phyloP scores from a whole-genome alignment of 2,329 filamentous ascomycete genomes.

The Emericellopsis cladophorae region DNA sequence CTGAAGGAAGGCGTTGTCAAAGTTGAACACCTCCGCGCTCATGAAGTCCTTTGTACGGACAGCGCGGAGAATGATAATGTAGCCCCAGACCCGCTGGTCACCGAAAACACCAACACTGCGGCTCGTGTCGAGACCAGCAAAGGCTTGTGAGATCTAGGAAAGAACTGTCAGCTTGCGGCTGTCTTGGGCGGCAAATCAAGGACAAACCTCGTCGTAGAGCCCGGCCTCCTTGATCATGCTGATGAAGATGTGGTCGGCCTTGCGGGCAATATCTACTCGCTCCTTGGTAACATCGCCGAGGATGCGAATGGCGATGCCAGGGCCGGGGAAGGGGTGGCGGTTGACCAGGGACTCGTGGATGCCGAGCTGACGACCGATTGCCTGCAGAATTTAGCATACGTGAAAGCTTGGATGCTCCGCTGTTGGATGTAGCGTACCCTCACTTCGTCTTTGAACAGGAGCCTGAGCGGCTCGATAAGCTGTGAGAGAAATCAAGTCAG shows the following conservation, averaged over 20 bases:
- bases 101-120: conserved; percentile 33
- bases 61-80: conserved; percentile 25
- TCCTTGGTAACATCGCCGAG: conserved; percentile 75
- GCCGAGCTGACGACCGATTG: conserved; percentile 12
- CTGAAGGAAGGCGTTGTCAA: conserved; percentile 52
- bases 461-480: conserved; percentile 1
- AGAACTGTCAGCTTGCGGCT: not conserved
- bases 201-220: conserved; percentile 40
- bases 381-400: conserved; percentile 49
- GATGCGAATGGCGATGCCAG: conserved; percentile 61
- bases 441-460: conserved; percentile 1
- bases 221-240: conserved; percentile 60
- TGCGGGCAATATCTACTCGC: conserved; percentile 64
- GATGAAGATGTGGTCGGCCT: conserved; percentile 71
- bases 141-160: conserved; percentile 30
- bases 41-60: conserved; percentile 42
- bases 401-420: conserved; percentile 32
- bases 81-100: conserved; percentile 45
- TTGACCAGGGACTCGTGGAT: conserved; percentile 14
- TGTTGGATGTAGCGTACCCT: not conserved
- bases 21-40: conserved; percentile 59
- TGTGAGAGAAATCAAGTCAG: not conserved
- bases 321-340: conserved; percentile 20
- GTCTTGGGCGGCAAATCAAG: not conserved
- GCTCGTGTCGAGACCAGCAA: conserved; percentile 29